Base-by-base conservation (phyloP, 371 early-diverging fungal species). In the Syncephalis plumigaleata region DNA sequence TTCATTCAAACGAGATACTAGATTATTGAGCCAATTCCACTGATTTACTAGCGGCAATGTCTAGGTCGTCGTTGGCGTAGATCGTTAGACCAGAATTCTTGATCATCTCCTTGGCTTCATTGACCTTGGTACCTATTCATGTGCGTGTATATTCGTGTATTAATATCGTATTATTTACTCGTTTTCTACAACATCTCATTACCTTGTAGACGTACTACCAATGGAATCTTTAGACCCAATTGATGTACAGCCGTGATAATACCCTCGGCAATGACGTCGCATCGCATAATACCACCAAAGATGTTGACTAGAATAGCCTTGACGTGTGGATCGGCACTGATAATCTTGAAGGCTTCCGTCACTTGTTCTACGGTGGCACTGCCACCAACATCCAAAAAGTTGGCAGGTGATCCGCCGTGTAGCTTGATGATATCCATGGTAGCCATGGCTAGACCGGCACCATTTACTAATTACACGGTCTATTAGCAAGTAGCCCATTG, bases 401-500 rank as follows among this genome's bases (percentile, higher is more conserved):
- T 97, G 59, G 95, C 98, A n/a, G 98, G 98, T 61, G 88, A 91
- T 44, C 96, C 96, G 55, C 96, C 98, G 71, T 94, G 79, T 47
- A 97, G 78, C 73, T 94, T 94, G 68, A 95, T 91, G 60, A 97
- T 92, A 71, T 97, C 98, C 96, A 94, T 92, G 48, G 98, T 97
- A 46, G 96, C 88, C 98, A 95, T 97, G 65, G 96, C 98, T 47
- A 97, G 79, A 63, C 98, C 98, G 49, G 98, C 96, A 55, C 98
- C 98, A 68, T 97, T 97, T 58, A 95, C 96, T 70, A 43, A 20
- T 20, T n/a, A n/a, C n/a, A n/a, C n/a, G n/a, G 9, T 25, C 7
- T 11, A 31, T 31, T 31, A 42, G 44, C 11, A 27, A 3, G 44
- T 1, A 25, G 16, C 23, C 24, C 9, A 24, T 26, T 47, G 25